Conservation (phyloP, 306 rosid genomes). For the Vigna nakashimae region DNA sequence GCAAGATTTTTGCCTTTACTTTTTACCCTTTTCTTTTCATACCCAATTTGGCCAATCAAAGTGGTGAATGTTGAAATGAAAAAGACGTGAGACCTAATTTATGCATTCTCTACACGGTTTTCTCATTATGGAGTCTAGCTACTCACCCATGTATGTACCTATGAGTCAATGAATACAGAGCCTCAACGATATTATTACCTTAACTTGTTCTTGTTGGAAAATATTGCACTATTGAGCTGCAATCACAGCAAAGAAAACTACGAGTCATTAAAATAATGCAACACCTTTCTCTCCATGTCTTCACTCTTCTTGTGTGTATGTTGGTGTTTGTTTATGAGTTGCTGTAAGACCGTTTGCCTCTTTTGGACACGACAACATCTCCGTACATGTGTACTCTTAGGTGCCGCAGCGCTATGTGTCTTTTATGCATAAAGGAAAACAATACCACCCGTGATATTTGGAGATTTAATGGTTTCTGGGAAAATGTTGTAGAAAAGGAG, state of each 20-base stretch:
- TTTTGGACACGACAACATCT: slow-evolving; percentile 30
- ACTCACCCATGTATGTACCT: not conserved
- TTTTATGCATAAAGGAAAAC: not conserved
- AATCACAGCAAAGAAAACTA: not conserved
- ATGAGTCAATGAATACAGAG: not conserved
- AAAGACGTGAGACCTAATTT: slow-evolving; percentile 22
- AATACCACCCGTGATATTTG: no score
- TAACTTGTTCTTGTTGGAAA: not conserved
- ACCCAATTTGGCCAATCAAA: not conserved
- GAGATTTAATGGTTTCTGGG: no score
- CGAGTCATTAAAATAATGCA: slow-evolving; percentile 32
- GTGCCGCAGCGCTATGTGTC: not conserved
- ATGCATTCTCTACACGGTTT: not conserved
- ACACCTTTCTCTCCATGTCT: slow-evolving; percentile 32
- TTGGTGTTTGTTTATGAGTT: not conserved
- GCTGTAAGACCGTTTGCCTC: slow-evolving; percentile 1
- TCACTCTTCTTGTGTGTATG: slow-evolving; percentile 21
- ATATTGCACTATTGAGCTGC: not conserved
- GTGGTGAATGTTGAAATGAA: slow-evolving; percentile 23
- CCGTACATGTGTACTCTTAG: not conserved
- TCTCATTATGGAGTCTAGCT: not conserved
- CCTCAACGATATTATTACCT: slow-evolving; percentile 5
- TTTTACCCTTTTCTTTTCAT: not conserved
- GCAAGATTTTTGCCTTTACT: not conserved
- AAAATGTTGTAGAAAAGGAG: no score